Percentiles rank a stretch among this genome's conserved stretches.
Evolutionary conservation across 192 early-diverging fungal species (phyloP).

Genomic region (Helicostylum pulchrum): DNA sequence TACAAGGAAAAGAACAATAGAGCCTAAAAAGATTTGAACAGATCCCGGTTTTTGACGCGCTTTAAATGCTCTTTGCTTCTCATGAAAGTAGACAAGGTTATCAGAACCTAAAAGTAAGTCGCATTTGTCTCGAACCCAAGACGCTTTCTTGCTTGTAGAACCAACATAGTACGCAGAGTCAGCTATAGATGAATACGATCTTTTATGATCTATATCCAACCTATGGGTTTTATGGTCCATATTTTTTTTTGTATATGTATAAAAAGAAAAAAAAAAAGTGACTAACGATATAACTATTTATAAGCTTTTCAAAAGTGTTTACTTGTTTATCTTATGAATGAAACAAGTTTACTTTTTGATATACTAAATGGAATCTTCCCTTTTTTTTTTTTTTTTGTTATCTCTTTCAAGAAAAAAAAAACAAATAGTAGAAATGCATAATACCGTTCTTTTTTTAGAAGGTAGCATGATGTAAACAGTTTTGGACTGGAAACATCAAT

Average conservation of each 20-base stretch:
- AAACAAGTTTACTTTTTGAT: no score
- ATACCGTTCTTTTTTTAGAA: neutral
- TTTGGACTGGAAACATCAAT: neutral
- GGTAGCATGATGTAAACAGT: conserved; percentile 11
- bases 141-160: no score
- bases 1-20: neutral
- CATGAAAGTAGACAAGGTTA: no score
- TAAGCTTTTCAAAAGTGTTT: neutral
- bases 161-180: no score
- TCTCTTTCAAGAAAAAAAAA: neutral
- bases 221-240: neutral
- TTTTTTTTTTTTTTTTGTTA: neutral
- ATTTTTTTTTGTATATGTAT: no score
- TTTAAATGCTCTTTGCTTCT: no score
- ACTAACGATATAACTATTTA: neutral
- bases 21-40: neutral
- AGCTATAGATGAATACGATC: neutral
- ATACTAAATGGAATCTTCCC: neutral
- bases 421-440: neutral
- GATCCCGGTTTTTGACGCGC: neutral
- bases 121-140: no score
- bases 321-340: no score
- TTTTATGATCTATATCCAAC: neutral
- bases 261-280: neutral
- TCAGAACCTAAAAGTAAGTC: no score